phyloP scores from a whole-genome alignment of 148 eudicot species.

The Cornus florida region DNA sequence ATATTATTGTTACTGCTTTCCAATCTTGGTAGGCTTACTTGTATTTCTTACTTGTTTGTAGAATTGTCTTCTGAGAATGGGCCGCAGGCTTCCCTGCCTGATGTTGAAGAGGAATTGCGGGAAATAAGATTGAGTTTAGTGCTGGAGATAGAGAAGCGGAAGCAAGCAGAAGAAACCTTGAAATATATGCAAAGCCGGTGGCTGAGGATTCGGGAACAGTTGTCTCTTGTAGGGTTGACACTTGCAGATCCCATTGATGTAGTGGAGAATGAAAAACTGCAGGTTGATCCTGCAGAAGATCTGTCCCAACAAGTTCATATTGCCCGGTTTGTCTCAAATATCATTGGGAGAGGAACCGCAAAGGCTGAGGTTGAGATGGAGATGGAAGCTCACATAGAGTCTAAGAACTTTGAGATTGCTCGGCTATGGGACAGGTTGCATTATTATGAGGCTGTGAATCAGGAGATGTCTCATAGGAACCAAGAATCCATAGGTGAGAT shows the following conservation, averaged over 20 bases:
- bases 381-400: conserved; percentile 75
- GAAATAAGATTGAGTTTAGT: conserved; percentile 73
- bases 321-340: conserved; percentile 69
- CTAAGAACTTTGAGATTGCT: conserved; percentile 90
- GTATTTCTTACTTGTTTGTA: conserved; percentile 26
- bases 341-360: conserved; percentile 75
- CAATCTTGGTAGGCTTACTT: conserved; percentile 9
- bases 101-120: conserved; percentile 70
- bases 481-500: conserved; percentile 91
- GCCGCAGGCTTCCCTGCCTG: conserved; percentile 40
- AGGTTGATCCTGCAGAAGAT: conserved; percentile 49
- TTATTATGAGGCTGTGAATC: conserved; percentile 89
- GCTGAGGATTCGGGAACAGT: conserved; percentile 55
- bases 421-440: conserved; percentile 78
- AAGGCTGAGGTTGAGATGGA: conserved; percentile 82
- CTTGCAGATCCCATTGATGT: conserved; percentile 45
- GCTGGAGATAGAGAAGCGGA: conserved; percentile 91
- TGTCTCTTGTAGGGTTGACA: conserved; percentile 63
- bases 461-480: conserved; percentile 97
- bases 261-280: conserved; percentile 37
- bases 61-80: conserved; percentile 83
- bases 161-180: conserved; percentile 73
- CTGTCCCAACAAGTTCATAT: conserved; percentile 64
- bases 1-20: not conserved
- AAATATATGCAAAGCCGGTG: conserved; percentile 59